Evolutionary conservation across 495 filamentous ascomycete genomes (phyloP).

Genomic region (Rhizodiscina lignyota): DNA sequence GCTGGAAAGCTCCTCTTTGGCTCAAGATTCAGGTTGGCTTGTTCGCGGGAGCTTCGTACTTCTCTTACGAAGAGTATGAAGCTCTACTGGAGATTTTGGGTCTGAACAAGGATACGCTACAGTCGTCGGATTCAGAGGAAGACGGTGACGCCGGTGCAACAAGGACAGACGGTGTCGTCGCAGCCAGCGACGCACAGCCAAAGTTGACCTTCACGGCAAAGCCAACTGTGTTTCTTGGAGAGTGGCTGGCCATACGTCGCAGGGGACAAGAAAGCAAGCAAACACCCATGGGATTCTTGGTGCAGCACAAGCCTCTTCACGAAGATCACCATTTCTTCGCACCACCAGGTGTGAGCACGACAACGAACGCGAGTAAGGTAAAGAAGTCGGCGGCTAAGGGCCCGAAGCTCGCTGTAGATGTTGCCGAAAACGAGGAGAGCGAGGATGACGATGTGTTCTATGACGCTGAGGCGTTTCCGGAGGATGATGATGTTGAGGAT

Average conservation of each 20-base stretch:
- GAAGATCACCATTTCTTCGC: constrained; percentile 29
- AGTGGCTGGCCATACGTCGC: constrained; percentile 33
- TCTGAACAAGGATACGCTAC: not conserved
- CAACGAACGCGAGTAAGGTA: not conserved
- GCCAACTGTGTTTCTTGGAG: constrained; percentile 25
- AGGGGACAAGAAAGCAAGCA: constrained; percentile 34
- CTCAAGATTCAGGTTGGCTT: constrained; percentile 36
- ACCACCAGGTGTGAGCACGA: not conserved
- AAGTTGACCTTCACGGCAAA: constrained; percentile 10
- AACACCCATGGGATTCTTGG: constrained; percentile 40
- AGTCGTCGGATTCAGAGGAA: not conserved
- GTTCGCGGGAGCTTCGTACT: constrained; percentile 37
- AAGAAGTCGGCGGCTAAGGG: not conserved
- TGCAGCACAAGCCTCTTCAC: constrained; percentile 24
- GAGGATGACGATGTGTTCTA: not conserved
- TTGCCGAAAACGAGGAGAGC: not conserved
- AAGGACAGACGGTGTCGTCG: not conserved
- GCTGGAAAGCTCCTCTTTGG: constrained; percentile 24
- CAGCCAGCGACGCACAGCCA: not conserved
- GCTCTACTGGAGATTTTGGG: constrained; percentile 2
- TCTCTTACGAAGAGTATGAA: constrained; percentile 26
- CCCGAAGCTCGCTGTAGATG: not conserved
- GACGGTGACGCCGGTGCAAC: not conserved
- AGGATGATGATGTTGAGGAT: too few relatives aligned
- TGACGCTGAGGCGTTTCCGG: too few relatives aligned